phyloP scores from a whole-genome alignment of 192 early-diverging fungal species.

The Phlyctochytrium bullatum region DNA sequence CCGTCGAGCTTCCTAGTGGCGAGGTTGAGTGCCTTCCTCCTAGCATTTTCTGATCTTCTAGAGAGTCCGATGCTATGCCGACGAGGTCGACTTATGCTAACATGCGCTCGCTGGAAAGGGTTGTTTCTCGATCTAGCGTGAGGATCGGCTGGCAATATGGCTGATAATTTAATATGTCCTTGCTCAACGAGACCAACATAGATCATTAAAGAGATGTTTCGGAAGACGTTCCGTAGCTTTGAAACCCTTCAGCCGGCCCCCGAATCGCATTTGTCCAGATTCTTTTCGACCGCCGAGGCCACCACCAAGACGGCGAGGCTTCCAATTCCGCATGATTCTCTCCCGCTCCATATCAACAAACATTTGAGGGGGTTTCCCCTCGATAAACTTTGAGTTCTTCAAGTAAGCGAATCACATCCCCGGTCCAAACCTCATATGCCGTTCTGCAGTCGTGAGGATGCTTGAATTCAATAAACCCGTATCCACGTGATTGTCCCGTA shows the following conservation, averaged over 20 bases:
- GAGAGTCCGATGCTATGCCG: background rate
- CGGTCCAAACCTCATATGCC: conserved; percentile 85
- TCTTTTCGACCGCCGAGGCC: conserved; percentile 79
- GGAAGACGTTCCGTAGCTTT: too few relatives aligned
- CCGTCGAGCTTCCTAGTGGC: background rate
- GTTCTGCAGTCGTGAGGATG: conserved; percentile 78
- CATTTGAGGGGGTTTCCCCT: conserved; percentile 77
- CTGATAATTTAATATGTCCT: too few relatives aligned
- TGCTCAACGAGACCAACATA: too few relatives aligned
- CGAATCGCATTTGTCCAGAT: too few relatives aligned
- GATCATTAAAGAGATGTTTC: too few relatives aligned
- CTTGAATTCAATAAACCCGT: conserved; percentile 94
- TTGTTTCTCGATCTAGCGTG: too few relatives aligned
- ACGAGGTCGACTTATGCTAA: background rate
- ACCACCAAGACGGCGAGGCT: conserved; percentile 77
- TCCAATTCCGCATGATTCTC: conserved; percentile 93
- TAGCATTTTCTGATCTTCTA: background rate
- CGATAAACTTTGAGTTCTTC: too few relatives aligned
- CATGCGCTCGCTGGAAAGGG: too few relatives aligned
- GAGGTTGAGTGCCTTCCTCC: background rate
- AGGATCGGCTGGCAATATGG: too few relatives aligned
- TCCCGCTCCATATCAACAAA: conserved; percentile 95
- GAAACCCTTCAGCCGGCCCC: too few relatives aligned
- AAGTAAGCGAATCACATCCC: too few relatives aligned
- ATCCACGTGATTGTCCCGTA: conserved; percentile 78